Base-by-base conservation (phyloP, 148 eudicot species). In the Rhododendron ovatum region DNA sequence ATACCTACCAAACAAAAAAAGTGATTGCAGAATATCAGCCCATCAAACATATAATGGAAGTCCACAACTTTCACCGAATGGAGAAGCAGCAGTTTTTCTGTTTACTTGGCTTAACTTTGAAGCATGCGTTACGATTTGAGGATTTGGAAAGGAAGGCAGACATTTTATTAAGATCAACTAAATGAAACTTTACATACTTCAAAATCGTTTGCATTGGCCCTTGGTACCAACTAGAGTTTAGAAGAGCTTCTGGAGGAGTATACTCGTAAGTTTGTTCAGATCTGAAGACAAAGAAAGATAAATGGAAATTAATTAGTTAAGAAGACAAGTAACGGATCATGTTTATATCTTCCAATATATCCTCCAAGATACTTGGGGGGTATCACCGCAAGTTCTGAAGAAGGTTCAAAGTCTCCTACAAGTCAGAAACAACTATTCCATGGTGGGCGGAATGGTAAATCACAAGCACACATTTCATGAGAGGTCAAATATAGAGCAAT, bases 241-340 rank as follows among this genome's bases (percentile, higher is more conserved):
- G 90, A 88, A 95, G 91, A 87, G 98, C 98, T 90, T 96, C 99
- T 28, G 99, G 99, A 83, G 99, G 98, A 88, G 95, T 92, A 89
- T 96, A 96, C 90, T 91, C 98, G n/a, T 91, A 93, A 59, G 99
- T 96, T 89, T 96, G 98, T 88, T 96, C 99, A 81, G 92, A 94
- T 88, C 99, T 96, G 91, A 35, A 83, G 84, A 81, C 47, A 35
- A 9, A 67, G 82, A 41, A 24, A 82, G 80, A 14, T 12, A 41
- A 43, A 67, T 3, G 76, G 35, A 75, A 81, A 85, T 65, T 59
- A 82, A 15, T 41, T 15, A 11, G 35, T 71, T 30, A 67, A 67
- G 82, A 30, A 48, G 9, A 35, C 18, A 79, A 26, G 82, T 65
- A 71, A 85, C 53, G 24, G 35, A 39, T 12, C 15, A 43, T 85